These are phyloP conservation scores for Aspergillus tubingensis DNA, from an alignment of 2,329 filamentous ascomycete genomes.

Conservation along the genomic window DNA sequence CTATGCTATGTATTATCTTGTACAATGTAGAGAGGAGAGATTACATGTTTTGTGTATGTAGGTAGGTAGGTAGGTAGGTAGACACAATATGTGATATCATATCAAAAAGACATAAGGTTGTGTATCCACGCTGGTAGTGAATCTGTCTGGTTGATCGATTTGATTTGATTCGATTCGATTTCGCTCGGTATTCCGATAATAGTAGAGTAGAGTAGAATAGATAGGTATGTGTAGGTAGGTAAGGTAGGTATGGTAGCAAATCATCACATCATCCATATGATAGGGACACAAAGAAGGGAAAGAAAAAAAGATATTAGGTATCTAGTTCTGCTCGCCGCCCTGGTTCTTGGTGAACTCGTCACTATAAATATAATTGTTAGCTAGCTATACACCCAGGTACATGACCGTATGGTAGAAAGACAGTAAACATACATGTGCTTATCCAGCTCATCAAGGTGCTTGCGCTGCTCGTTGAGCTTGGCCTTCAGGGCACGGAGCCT, in stretches of 20 bases:
- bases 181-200: not conserved
- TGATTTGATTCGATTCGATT: not conserved
- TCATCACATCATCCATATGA: not conserved
- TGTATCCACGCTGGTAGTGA: not conserved
- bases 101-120: not conserved
- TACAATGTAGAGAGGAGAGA: not conserved
- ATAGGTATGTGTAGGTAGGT: not conserved
- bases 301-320: not conserved
- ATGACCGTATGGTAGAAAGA: not conserved
- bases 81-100: not conserved
- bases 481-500: slow-evolving; percentile 69
- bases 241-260: not conserved
- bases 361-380: slow-evolving; percentile 48
- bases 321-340: slow-evolving; percentile 61
- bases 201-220: not conserved
- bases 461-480: slow-evolving; percentile 72
- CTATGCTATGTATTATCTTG: not conserved
- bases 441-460: slow-evolving; percentile 81
- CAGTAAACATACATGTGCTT: slow-evolving; percentile 72
- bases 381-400: not conserved
- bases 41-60: not conserved
- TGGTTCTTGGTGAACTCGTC: slow-evolving; percentile 75
- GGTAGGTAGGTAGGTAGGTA: not conserved
- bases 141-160: not conserved
- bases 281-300: too few species aligned